Conservation (phyloP, 257 asterid genomes). For the Catharanthus roseus region DNA sequence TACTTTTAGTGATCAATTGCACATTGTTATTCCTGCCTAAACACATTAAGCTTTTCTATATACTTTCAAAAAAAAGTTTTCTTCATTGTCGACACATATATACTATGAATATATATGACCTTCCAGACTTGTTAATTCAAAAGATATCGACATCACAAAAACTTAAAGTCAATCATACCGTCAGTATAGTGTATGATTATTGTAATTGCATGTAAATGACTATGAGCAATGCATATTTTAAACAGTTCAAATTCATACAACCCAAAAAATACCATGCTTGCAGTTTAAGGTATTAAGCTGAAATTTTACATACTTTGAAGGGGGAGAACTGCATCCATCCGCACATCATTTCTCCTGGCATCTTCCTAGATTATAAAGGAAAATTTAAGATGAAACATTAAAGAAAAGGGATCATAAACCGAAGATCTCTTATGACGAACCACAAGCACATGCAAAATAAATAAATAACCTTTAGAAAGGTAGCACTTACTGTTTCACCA, state of each 20-base stretch:
- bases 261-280: background rate
- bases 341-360: constrained; percentile 21
- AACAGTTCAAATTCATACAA: background rate
- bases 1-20: background rate
- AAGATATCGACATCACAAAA: too few species aligned
- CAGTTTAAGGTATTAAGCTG: too few species aligned
- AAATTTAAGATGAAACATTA: background rate
- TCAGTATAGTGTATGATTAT: background rate
- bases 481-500: constrained; percentile 38
- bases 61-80: too few species aligned
- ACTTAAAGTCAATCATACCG: background rate
- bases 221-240: background rate
- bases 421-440: background rate
- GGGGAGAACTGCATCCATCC: constrained; percentile 30
- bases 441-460: constrained; percentile 1
- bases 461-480: constrained; percentile 7
- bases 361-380: constrained; percentile 36
- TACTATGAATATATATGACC: background rate
- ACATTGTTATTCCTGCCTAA: background rate
- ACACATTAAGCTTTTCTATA: background rate
- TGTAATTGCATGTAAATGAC: background rate
- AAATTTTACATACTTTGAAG: constrained; percentile 14
- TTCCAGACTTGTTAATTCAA: background rate
- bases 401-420: background rate
- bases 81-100: background rate